phyloP scores from a whole-genome alignment of 2,329 filamentous ascomycete genomes.

The Penicillium sp. region DNA sequence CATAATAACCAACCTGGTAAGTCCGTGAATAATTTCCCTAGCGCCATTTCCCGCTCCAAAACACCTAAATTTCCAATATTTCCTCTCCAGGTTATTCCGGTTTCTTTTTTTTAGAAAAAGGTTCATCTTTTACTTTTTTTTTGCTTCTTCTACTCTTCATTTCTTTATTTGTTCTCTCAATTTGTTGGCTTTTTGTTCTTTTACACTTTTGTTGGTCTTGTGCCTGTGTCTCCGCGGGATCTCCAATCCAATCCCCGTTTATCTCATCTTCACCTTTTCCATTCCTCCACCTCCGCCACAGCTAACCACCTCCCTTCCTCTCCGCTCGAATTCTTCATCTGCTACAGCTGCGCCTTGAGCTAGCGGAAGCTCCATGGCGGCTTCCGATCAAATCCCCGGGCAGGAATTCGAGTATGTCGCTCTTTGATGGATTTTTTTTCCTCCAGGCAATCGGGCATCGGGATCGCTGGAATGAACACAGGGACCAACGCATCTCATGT shows the following conservation, averaged over 20 bases:
- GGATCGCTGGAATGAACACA: not conserved
- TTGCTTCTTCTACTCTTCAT: not conserved
- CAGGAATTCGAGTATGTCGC: slow-evolving; percentile 50
- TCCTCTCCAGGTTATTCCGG: not conserved
- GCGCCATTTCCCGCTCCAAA: slow-evolving; percentile 3
- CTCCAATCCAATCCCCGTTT: slow-evolving; percentile 10
- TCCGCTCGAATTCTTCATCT: slow-evolving; percentile 18
- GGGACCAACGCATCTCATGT: not conserved
- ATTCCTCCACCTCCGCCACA: not conserved
- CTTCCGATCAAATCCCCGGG: slow-evolving; percentile 42
- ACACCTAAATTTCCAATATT: not conserved
- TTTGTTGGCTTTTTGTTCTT: not conserved
- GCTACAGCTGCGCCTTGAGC: slow-evolving; percentile 39
- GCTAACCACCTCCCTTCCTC: not conserved
- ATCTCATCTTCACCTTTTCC: slow-evolving; percentile 10
- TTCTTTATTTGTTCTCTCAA: not conserved
- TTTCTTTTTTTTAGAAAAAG: no score
- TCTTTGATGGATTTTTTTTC: slow-evolving; percentile 12
- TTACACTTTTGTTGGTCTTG: not conserved
- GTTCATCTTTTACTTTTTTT: not conserved
- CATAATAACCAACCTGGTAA: not conserved
- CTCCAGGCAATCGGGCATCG: slow-evolving; percentile 1
- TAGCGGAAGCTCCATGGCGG: slow-evolving; percentile 43
- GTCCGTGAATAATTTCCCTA: slow-evolving; percentile 9
- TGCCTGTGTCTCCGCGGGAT: slow-evolving; percentile 2